Conservation (phyloP, 371 early-diverging fungal species). For the Fennellomyces sp. region DNA sequence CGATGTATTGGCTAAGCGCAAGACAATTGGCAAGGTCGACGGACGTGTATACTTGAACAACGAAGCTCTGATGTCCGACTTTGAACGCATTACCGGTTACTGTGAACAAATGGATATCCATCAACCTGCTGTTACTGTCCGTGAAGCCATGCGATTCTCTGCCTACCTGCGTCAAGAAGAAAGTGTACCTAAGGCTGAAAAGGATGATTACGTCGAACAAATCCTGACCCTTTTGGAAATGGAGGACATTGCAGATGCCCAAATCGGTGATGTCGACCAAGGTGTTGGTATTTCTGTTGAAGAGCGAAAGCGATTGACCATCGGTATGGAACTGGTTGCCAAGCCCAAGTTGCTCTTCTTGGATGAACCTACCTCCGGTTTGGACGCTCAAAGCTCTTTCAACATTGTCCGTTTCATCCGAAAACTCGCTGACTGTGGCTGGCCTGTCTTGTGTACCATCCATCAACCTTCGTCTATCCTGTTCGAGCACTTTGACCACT, state of each 20-base stretch:
- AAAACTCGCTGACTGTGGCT: constrained; percentile 59
- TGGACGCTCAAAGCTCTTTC: constrained; percentile 64
- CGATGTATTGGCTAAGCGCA: too few relatives aligned
- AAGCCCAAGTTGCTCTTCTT: constrained; percentile 74
- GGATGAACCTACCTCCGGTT: constrained; percentile 81
- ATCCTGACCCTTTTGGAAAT: constrained; percentile 61
- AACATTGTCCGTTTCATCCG: constrained; percentile 66
- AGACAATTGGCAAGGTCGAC: too few relatives aligned
- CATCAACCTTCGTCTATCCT: constrained; percentile 68
- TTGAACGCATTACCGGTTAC: too few relatives aligned
- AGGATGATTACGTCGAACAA: constrained; percentile 59
- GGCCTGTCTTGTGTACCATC: constrained; percentile 60
- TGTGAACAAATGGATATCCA: too few relatives aligned
- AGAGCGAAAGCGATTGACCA: constrained; percentile 64
- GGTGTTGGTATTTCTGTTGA: constrained; percentile 57
- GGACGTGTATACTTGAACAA: too few relatives aligned
- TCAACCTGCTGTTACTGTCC: too few relatives aligned
- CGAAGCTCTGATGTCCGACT: too few relatives aligned
- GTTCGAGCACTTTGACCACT: constrained; percentile 63
- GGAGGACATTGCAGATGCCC: constrained; percentile 51
- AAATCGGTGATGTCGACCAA: constrained; percentile 45
- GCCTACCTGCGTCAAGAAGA: constrained; percentile 66
- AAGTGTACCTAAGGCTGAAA: constrained; percentile 48
- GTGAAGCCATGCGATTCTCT: too few relatives aligned
- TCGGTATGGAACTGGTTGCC: constrained; percentile 69